A percentile compares a stretch with the other conserved stretches of the same genome.
Evolutionary conservation across 2,329 filamentous ascomycete genomes (phyloP).

Genomic region (Cytospora piceae): DNA sequence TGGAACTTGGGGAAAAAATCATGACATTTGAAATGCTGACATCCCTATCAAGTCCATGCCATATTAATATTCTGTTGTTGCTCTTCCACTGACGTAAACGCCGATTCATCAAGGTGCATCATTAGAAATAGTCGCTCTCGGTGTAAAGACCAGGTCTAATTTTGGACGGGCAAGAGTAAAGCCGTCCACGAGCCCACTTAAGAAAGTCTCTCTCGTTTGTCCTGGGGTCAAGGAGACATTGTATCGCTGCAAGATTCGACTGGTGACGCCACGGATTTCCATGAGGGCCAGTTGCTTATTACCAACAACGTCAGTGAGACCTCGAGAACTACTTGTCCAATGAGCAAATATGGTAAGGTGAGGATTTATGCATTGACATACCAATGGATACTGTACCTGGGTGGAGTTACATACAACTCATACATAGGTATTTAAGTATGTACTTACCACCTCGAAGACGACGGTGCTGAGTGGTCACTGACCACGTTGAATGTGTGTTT

Average conservation of each 20-base stretch:
- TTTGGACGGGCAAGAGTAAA: slow-evolving; percentile 26
- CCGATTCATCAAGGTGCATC: background rate
- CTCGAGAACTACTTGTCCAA: background rate
- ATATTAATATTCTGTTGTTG: background rate
- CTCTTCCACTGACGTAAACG: background rate
- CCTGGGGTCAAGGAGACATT: slow-evolving; percentile 26
- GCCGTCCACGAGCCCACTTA: slow-evolving; percentile 17
- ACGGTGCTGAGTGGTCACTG: too few relatives aligned
- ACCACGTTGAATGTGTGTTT: background rate
- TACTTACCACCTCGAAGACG: too few relatives aligned
- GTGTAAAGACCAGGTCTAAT: slow-evolving; percentile 25
- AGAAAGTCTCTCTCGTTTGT: slow-evolving; percentile 18
- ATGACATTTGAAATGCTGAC: too few relatives aligned
- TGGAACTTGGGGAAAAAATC: too few relatives aligned
- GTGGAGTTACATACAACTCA: too few relatives aligned
- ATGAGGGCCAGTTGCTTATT: slow-evolving; percentile 27
- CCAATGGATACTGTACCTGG: background rate
- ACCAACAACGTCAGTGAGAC: background rate
- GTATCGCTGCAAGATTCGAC: slow-evolving; percentile 16
- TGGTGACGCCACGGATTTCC: slow-evolving; percentile 24
- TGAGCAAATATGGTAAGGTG: background rate
- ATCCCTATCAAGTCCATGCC: too few relatives aligned
- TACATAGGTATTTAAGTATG: too few relatives aligned
- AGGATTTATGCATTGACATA: background rate
- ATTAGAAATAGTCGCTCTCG: background rate